Base-by-base conservation (phyloP, 768 basidiomycete species). In the Inosperma sp. region DNA sequence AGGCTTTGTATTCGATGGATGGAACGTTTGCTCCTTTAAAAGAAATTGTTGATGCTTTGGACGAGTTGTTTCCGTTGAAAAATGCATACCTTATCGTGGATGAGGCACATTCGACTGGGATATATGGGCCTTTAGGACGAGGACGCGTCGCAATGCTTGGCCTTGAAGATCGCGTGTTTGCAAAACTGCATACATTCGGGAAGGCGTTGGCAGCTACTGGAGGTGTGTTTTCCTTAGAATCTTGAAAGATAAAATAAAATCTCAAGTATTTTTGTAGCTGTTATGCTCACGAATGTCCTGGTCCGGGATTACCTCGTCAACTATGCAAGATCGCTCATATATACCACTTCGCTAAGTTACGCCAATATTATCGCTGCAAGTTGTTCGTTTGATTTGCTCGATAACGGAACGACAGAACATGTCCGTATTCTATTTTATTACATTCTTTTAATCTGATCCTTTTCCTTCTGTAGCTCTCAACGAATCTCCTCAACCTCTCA, bases 1-100 rank as follows among this genome's bases (percentile, higher is more conserved):
- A 98, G 73, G 85, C 82, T 30, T 66, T 97, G 37, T 97, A 97
- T 59, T 89, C 86, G 50, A 98, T 98, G 95, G 95, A 98, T 57
- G 95, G 95, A 12, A 95, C 93, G 22, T 77, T 95, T 52, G 77
- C 86, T 0, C 93, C 92, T 0, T 72, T 98, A 23, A 47, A 47
- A 13, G 78, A 80, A 35, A 83, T 96, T 40, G 78, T 85, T 29
- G 75, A 79, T 22, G 59, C 77, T 3, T 59, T 92, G 36, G 81
- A 91, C 22, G 72, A 77, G 33, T 54, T 77, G 10, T 77, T 92
- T 34, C 85, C 86, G 1, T 48, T 57, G 14, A 76, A 77, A 3
- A 87, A 87, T 61, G 83, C 74, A 21, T 82, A 87, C 64, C 68
- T 96, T 10, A 66, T 96, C 13, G 84, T 97, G 0, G 95, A 97